phyloP scores from a whole-genome alignment of 164 flowering plant genomes.

The Akebia trifoliata region DNA sequence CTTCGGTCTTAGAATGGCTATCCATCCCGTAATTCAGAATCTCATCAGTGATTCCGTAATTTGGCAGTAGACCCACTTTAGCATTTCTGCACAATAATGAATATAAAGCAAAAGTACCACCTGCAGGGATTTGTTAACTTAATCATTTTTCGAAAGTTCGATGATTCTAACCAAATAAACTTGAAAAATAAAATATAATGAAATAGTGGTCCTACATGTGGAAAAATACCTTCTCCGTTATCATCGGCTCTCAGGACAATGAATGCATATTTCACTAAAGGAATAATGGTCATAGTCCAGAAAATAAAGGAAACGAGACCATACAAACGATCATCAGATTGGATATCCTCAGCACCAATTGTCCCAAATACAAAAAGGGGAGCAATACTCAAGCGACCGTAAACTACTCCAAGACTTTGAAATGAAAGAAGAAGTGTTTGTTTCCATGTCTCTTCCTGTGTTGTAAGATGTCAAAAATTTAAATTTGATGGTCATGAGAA shows the following conservation, averaged over 20 bases:
- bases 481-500: too few species aligned
- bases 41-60: conserved; percentile 29
- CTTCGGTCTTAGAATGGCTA: conserved; percentile 19
- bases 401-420: conserved; percentile 68
- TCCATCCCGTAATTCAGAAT: conserved; percentile 24
- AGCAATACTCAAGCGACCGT: conserved; percentile 61
- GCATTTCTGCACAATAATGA: conserved; percentile 64
- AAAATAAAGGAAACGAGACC: conserved; percentile 56
- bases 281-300: conserved; percentile 58
- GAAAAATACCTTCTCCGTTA: conserved; percentile 51
- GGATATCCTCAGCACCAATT: conserved; percentile 22
- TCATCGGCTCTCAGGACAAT: conserved; percentile 60
- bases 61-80: conserved; percentile 56
- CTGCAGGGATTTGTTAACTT: conserved; percentile 27
- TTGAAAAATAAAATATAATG: neutral
- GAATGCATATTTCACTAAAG: conserved; percentile 51
- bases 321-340: conserved; percentile 30
- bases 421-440: conserved; percentile 49
- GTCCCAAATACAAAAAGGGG: conserved; percentile 57
- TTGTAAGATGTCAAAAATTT: too few species aligned
- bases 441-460: conserved; percentile 49
- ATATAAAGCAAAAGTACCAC: conserved; percentile 68
- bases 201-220: neutral
- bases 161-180: neutral
- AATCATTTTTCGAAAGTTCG: neutral